These are phyloP conservation scores for Talaromyces funiculosus DNA, from an alignment of 2,329 filamentous ascomycete species.

Conservation along the genomic window DNA sequence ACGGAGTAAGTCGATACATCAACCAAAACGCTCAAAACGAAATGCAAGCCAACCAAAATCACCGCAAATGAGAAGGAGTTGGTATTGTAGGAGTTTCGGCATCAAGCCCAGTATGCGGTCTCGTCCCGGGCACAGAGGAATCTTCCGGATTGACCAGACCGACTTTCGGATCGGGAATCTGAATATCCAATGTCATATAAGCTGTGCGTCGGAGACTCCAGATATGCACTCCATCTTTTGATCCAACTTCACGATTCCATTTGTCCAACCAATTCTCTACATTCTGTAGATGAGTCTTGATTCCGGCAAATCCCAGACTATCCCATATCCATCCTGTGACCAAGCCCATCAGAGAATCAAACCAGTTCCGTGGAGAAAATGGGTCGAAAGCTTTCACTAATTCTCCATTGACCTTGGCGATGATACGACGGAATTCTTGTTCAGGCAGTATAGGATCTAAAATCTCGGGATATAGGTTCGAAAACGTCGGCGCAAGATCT, in stretches of 20 bases:
- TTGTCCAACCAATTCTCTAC: slow-evolving; percentile 78
- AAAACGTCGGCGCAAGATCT: slow-evolving; percentile 87
- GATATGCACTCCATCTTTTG: slow-evolving; percentile 62
- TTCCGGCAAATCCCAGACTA: slow-evolving; percentile 69
- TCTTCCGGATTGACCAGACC: slow-evolving; percentile 38
- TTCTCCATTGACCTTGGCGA: slow-evolving; percentile 75
- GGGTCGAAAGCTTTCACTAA: slow-evolving; percentile 75
- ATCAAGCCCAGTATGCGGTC: slow-evolving; percentile 29
- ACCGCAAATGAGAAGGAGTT: slow-evolving; percentile 5
- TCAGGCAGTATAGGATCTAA: slow-evolving; percentile 81
- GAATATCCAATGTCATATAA: slow-evolving; percentile 64
- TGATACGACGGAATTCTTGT: slow-evolving; percentile 74
- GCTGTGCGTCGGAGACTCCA: slow-evolving; percentile 75
- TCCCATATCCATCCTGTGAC: slow-evolving; percentile 94
- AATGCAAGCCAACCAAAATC: not conserved
- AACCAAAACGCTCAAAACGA: slow-evolving; percentile 9
- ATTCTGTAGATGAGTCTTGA: slow-evolving; percentile 64
- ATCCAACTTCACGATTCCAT: slow-evolving; percentile 70
- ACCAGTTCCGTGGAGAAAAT: slow-evolving; percentile 66
- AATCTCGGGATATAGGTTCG: slow-evolving; percentile 93
- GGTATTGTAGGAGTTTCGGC: not conserved
- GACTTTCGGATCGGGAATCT: slow-evolving; percentile 48
- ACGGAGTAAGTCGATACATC: slow-evolving; percentile 3
- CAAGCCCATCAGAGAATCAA: slow-evolving; percentile 74
- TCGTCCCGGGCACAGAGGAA: slow-evolving; percentile 29